These are phyloP conservation scores for Panicum miliaceum DNA, from an alignment of 176 grass and related monocot genomes.

Conservation along the genomic window DNA sequence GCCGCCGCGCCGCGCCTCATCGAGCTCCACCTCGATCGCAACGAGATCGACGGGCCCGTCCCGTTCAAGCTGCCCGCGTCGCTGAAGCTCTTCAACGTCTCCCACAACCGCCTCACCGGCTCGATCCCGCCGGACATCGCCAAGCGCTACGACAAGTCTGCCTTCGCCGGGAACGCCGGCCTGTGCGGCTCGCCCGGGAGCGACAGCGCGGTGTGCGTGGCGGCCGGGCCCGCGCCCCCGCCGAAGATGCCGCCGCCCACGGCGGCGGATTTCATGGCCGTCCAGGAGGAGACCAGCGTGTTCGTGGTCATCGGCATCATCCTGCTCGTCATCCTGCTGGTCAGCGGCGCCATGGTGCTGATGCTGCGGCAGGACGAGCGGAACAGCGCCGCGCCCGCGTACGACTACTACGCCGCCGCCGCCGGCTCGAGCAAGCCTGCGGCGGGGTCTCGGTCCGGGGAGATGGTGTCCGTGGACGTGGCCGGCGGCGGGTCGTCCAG, in stretches of 20 bases:
- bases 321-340: slow-evolving; percentile 42
- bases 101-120: slow-evolving; percentile 66
- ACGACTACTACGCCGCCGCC: slow-evolving; percentile 1
- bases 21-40: slow-evolving; percentile 75
- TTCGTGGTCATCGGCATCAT: slow-evolving; percentile 54
- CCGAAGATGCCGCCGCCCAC: slow-evolving; percentile 17
- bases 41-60: slow-evolving; percentile 60
- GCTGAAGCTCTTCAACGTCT: slow-evolving; percentile 72
- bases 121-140: slow-evolving; percentile 40
- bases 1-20: slow-evolving; percentile 44
- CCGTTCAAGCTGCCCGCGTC: slow-evolving; percentile 43
- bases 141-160: slow-evolving; percentile 43
- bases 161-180: slow-evolving; percentile 63
- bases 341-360: slow-evolving; percentile 49
- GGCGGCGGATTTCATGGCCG: background rate
- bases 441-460: background rate
- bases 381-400: slow-evolving; percentile 21
- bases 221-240: background rate
- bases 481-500: background rate
- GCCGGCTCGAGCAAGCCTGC: background rate
- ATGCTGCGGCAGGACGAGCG: slow-evolving; percentile 42
- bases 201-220: slow-evolving; percentile 27
- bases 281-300: slow-evolving; percentile 52
- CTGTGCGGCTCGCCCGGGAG: slow-evolving; percentile 52
- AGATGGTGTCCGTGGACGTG: slow-evolving; percentile 20